phyloP scores from a whole-genome alignment of 306 rosid genomes.

The Sicyos edulis region DNA sequence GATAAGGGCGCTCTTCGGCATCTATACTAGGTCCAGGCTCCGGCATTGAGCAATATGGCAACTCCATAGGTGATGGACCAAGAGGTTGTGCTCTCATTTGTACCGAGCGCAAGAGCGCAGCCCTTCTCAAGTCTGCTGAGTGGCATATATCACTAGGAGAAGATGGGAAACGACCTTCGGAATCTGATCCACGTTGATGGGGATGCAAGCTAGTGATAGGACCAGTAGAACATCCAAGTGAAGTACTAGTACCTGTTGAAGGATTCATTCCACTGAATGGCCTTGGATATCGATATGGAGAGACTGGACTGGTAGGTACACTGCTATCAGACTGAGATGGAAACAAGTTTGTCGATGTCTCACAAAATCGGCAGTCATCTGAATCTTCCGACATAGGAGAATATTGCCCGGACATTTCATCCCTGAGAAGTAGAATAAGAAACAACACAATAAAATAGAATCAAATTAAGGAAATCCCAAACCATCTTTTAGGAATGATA shows the following conservation, averaged over 20 bases:
- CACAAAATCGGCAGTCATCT: constrained; percentile 72
- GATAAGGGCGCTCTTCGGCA: constrained; percentile 57
- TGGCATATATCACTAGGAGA: constrained; percentile 98
- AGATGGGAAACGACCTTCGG: constrained; percentile 94
- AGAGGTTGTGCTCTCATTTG: constrained; percentile 85
- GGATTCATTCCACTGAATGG: constrained; percentile 39
- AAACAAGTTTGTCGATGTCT: constrained; percentile 41
- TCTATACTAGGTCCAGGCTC: constrained; percentile 58
- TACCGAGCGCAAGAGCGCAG: constrained; percentile 89
- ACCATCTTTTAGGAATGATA: not conserved
- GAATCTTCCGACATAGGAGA: constrained; percentile 99
- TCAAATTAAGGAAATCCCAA: constrained; percentile 4
- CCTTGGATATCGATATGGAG: constrained; percentile 75
- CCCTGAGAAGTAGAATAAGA: constrained; percentile 39
- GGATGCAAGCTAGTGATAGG: constrained; percentile 49
- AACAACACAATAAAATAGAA: not conserved
- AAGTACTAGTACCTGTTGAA: constrained; percentile 46
- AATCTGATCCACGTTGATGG: constrained; percentile 87
- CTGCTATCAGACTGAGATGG: constrained; percentile 66
- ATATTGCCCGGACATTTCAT: constrained; percentile 69
- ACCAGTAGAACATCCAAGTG: constrained; percentile 42
- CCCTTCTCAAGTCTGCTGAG: constrained; percentile 94
- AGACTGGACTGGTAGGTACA: constrained; percentile 75
- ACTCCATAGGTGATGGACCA: constrained; percentile 50
- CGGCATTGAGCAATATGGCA: constrained; percentile 54